Conservation (phyloP, 495 filamentous ascomycete genomes). For the Bathelium albidoporum region DNA sequence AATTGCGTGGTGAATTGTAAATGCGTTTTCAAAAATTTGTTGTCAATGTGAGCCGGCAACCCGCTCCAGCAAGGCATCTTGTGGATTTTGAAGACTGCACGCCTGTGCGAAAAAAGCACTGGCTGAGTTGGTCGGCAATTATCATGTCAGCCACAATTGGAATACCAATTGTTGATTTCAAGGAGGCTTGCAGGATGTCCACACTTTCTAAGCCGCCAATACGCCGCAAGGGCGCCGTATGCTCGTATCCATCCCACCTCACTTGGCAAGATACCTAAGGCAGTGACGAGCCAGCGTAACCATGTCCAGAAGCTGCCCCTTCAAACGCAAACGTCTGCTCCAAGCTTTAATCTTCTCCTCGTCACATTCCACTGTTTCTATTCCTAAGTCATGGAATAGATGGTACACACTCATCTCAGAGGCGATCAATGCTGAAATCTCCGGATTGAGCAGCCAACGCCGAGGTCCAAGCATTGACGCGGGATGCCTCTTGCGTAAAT, state of each 20-base stretch:
- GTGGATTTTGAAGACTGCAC: neutral
- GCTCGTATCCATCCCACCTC: neutral
- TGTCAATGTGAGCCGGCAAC: too few species aligned
- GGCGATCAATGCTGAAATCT: neutral
- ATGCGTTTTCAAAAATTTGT: too few species aligned
- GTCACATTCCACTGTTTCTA: neutral
- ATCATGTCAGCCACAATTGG: neutral
- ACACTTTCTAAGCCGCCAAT: neutral
- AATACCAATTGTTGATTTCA: neutral
- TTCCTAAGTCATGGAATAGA: neutral
- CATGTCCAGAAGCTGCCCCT: neutral
- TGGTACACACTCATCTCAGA: neutral
- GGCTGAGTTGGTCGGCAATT: neutral
- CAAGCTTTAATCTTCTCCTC: too few species aligned
- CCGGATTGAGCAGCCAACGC: neutral
- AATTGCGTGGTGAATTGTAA: too few species aligned
- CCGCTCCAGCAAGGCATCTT: neutral
- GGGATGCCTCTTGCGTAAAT: neutral
- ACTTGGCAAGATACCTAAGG: neutral
- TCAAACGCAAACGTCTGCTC: too few species aligned
- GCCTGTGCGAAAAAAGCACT: neutral
- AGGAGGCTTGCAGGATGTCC: neutral
- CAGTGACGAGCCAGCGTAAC: neutral
- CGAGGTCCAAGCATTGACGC: neutral
- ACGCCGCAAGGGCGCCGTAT: neutral